Percentiles rank a stretch among this genome's conserved stretches.
phyloP scores from a whole-genome alignment of 768 basidiomycete genomes.

The Lactarius vividus region DNA sequence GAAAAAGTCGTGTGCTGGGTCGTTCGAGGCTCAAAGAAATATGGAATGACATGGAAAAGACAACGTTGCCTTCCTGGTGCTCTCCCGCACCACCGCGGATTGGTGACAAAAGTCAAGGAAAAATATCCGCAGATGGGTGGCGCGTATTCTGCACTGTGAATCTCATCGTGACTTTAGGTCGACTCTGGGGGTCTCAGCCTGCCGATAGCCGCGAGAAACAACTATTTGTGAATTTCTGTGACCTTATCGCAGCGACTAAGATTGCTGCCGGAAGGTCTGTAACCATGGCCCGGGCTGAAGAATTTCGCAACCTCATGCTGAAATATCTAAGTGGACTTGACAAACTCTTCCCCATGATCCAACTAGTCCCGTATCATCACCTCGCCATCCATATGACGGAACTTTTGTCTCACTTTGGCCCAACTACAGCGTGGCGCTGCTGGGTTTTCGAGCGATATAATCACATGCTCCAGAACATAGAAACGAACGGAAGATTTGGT shows the following conservation, averaged over 20 bases:
- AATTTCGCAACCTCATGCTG: conserved; percentile 26
- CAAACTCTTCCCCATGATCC: conserved; percentile 31
- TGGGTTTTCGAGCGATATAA: conserved; percentile 40
- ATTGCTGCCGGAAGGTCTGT: background rate
- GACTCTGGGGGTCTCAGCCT: background rate
- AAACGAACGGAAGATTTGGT: conserved; percentile 38
- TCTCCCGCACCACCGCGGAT: conserved; percentile 19
- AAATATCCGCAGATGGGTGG: conserved; percentile 32
- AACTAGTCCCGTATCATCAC: conserved; percentile 37
- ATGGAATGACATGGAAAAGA: conserved; percentile 22
- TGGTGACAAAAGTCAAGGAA: conserved; percentile 29
- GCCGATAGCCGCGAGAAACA: background rate
- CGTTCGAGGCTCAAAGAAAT: background rate
- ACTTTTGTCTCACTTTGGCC: conserved; percentile 36
- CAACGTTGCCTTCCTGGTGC: conserved; percentile 31
- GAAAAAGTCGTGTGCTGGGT: background rate
- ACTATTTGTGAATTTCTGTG: background rate
- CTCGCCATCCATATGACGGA: conserved; percentile 39
- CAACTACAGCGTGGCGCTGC: conserved; percentile 39
- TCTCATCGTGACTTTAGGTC: background rate
- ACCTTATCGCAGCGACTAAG: background rate
- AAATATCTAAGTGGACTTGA: conserved; percentile 35
- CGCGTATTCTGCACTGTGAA: conserved; percentile 16
- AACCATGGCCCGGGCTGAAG: background rate
- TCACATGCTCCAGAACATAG: conserved; percentile 33